phyloP scores from a whole-genome alignment of 2,329 filamentous ascomycete genomes.

The Ceratocystis cacaofunesta region DNA sequence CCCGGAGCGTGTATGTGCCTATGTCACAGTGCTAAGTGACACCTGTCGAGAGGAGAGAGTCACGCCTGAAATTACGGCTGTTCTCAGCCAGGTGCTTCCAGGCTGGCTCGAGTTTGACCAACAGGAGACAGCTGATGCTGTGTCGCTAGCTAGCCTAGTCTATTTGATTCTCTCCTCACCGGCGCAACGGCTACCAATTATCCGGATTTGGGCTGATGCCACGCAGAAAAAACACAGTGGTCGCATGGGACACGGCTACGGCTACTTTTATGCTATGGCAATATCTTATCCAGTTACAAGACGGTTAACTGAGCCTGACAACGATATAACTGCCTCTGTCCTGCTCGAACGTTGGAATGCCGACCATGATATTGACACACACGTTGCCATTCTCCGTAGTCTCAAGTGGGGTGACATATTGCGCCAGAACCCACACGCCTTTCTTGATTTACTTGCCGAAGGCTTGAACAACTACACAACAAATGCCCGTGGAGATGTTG shows the following conservation, averaged over 20 bases:
- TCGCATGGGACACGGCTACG: constrained; percentile 29
- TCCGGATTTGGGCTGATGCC: constrained; percentile 34
- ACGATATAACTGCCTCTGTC: constrained; percentile 29
- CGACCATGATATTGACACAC: constrained; percentile 36
- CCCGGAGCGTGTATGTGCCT: constrained; percentile 8
- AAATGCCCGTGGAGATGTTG: constrained; percentile 76
- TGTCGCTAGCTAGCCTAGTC: constrained; percentile 36
- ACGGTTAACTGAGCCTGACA: background rate
- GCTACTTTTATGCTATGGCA: constrained; percentile 39
- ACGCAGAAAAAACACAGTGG: constrained; percentile 26
- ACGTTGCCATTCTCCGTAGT: constrained; percentile 40
- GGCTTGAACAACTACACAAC: constrained; percentile 82
- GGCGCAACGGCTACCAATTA: constrained; percentile 25
- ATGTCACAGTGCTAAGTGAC: constrained; percentile 19
- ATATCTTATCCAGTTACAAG: constrained; percentile 32
- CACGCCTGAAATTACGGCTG: background rate
- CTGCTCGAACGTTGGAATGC: constrained; percentile 38
- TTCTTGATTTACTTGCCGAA: constrained; percentile 35
- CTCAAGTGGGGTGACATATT: constrained; percentile 35
- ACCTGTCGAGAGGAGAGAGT: background rate
- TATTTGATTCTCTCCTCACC: constrained; percentile 32
- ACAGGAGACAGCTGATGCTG: constrained; percentile 33
- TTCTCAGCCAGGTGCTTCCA: constrained; percentile 15
- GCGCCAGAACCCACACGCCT: constrained; percentile 26
- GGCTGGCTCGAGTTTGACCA: constrained; percentile 35